These are phyloP conservation scores for Schizothecium vesticola DNA, from an alignment of 495 filamentous ascomycete genomes.

Conservation along the genomic window DNA sequence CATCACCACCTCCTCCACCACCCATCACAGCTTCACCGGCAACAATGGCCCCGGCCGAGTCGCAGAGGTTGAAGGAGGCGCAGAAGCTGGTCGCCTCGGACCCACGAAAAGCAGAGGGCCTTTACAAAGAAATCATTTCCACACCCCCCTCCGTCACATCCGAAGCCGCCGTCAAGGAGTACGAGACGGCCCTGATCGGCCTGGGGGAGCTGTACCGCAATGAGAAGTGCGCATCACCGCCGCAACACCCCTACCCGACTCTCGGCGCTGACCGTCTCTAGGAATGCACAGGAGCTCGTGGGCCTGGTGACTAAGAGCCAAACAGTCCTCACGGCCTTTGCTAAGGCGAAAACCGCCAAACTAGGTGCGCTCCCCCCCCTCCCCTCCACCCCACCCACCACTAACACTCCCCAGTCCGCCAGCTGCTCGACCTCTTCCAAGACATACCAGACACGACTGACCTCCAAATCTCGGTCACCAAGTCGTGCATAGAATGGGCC, in stretches of 20 bases:
- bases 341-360: conserved; percentile 98
- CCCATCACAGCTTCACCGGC: conserved; percentile 9
- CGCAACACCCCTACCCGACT: neutral
- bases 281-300: conserved; percentile 79
- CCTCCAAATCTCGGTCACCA: conserved; percentile 86
- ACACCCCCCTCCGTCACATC: conserved; percentile 71
- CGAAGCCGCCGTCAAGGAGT: conserved; percentile 80
- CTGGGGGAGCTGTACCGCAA: conserved; percentile 91
- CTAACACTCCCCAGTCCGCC: conserved; percentile 63
- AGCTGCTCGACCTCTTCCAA: conserved; percentile 92
- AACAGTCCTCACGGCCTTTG: conserved; percentile 86
- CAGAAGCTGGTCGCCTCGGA: conserved; percentile 74
- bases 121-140: conserved; percentile 84
- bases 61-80: conserved; percentile 59
- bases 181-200: conserved; percentile 75
- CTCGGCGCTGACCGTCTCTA: conserved; percentile 21
- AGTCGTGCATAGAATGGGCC: conserved; percentile 99
- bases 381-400: neutral
- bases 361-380: conserved; percentile 59
- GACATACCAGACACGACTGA: conserved; percentile 89
- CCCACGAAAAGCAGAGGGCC: conserved; percentile 69
- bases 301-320: conserved; percentile 87
- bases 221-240: conserved; percentile 52
- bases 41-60: conserved; percentile 44
- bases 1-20: neutral